Evolutionary conservation across 768 basidiomycete genomes (phyloP), one percentile per base, ranked within the genome.

Genomic region (Kwoniella dejecticola): DNA sequence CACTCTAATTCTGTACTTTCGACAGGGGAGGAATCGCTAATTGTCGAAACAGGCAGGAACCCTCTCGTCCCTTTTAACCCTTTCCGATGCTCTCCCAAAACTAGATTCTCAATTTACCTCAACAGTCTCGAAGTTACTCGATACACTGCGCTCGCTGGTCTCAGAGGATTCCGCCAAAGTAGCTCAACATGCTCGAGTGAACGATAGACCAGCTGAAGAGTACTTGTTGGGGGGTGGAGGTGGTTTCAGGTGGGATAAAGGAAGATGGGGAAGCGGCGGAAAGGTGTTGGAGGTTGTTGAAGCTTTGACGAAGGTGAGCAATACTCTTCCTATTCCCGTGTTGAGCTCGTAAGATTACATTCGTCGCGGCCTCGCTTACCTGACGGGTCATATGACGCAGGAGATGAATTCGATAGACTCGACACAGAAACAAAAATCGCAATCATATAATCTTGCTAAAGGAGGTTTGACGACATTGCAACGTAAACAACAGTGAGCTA

Each of bases 321-420:
- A n/a, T 8, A 15, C 3, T 42, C 12, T 46, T 45, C 19, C 24
- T 49, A 23, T 23, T 26, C 30, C 21, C 17, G 23, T n/a, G 24
- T 15, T 17, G 24, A 3, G 13, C 12, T 15, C 33, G 7, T 3
- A 33, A 17, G 21, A 8, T 45, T 15, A 21, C 5, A 10, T 31
- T 19, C 2, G 17, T 36, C 7, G n/a, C n/a, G 15, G 15, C 33
- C 33, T 36, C 15, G 15, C 15, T 36, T 7, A 42, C 19, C 5
- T 42, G 41, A 13, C 41, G 6, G 10, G 41, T 42, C 19, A 36
- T 15, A 36, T 42, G 19, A 7, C 13, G 56, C 24, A 94, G 94
- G 96, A 98, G 83, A 91, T 95, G 86, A 83, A 83, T 23, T 91
- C 91, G 21, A 92, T 98, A 64, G 96, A 99, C 79, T 90, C 89